Conservation (phyloP, 2,329 filamentous ascomycete genomes). For the Aureobasidium sp. region DNA sequence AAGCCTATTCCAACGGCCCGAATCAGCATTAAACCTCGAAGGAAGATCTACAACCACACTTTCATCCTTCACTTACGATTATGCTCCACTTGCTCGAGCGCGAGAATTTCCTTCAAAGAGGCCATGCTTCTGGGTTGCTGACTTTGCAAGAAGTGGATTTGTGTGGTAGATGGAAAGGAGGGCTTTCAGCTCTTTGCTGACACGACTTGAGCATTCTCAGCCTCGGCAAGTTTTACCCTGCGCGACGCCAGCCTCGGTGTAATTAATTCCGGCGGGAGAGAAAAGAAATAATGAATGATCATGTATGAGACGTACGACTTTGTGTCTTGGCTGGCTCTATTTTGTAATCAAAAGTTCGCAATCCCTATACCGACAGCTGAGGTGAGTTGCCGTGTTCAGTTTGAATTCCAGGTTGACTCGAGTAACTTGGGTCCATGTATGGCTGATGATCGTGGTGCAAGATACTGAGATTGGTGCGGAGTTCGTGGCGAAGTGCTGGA, state of each 20-base stretch:
- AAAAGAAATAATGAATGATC: not conserved
- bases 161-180: not conserved
- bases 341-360: no score
- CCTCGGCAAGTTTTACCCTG: not conserved
- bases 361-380: no score
- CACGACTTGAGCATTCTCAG: not conserved
- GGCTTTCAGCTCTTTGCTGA: not conserved
- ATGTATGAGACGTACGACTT: no score
- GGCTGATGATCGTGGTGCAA: no score
- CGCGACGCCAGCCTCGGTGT: not conserved
- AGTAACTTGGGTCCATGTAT: no score
- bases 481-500: no score
- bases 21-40: not conserved
- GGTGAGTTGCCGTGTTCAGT: no score
- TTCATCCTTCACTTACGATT: not conserved
- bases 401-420: no score
- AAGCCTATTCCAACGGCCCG: not conserved
- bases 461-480: no score
- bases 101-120: conserved; percentile 1
- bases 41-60: no score
- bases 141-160: no score
- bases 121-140: not conserved
- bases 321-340: no score
- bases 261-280: not conserved
- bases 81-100: not conserved